Evolutionary conservation across 1,284 basidiomycete genomes (phyloP).

Genomic region (Ganoderma sinense): DNA sequence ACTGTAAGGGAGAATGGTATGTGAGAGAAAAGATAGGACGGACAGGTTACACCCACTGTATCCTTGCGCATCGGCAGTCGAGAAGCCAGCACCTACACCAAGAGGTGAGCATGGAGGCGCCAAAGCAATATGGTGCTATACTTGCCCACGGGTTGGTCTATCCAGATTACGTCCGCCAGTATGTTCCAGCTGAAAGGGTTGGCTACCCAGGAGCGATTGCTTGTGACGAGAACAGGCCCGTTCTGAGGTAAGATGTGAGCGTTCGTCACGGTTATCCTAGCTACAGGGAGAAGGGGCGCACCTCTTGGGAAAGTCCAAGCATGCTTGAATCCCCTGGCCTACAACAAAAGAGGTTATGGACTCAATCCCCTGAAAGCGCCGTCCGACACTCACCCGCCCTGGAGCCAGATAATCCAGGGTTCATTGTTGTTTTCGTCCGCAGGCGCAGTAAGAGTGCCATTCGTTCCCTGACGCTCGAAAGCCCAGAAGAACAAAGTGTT

Average conservation of each 20-base stretch:
- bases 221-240: conserved; percentile 66
- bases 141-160: conserved; percentile 69
- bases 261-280: conserved; percentile 53
- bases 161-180: conserved; percentile 71
- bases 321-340: not conserved
- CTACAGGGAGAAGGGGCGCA: not conserved
- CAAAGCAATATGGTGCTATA: conserved; percentile 10
- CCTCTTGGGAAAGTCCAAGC: not conserved
- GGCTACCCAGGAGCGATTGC: conserved; percentile 54
- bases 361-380: not conserved
- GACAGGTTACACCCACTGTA: conserved; percentile 9
- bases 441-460: conserved; percentile 60
- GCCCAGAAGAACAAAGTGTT: conserved; percentile 79
- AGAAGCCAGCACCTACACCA: conserved; percentile 60
- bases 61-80: conserved; percentile 64
- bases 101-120: not conserved
- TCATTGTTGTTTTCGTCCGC: conserved; percentile 47
- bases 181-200: conserved; percentile 68
- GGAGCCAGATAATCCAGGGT: conserved; percentile 81
- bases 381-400: conserved; percentile 55
- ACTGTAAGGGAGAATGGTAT: conserved; percentile 44
- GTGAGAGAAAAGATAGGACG: not conserved
- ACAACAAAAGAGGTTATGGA: not conserved
- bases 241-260: conserved; percentile 51
- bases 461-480: conserved; percentile 56